Evolutionary conservation across 768 basidiomycete species (phyloP), one percentile per base, ranked within the genome.

Genomic region (Amanita jacksonii): DNA sequence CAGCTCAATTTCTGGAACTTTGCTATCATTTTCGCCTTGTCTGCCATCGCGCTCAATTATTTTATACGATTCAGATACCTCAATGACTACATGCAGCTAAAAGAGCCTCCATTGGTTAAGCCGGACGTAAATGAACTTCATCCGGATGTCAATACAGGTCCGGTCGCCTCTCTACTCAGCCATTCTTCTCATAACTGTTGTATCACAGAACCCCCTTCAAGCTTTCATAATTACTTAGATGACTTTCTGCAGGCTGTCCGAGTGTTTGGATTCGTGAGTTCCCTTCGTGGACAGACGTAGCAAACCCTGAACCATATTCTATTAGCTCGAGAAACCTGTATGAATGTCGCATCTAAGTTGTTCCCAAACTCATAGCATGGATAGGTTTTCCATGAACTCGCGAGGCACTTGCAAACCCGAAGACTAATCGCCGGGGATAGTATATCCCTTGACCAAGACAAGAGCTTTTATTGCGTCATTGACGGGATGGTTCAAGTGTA

Each of bases 401-500:
- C 92, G 1, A 74, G 96, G 42, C 92, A 99, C 64, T 66, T 99
- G 12, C 94, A 98, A 61, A 99, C 96, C 2, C 76, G 91, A 49
- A 71, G 93, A n/a, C 68, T 99, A 16, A 86, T 96, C 41, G 96
- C 96, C 4, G 94, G 96, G 3, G 96, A 99, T 54, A 94, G 86
- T 40, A 73, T 97, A 47, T 84, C 87, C 22, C 73, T 97, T 3
- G 85, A 92, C 52, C 76, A 86, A 56, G 87, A 97, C 65, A 89
- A 89, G 55, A 91, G 83, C 50, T 99, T 99, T 63, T 98, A 97
- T 62, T 97, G 91, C 58, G 94, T 99, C 25, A 84, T 98, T 24
- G 96, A 99, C 59, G 96, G 96, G n/a, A 85, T 76, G 49, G 94
- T 94, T 10, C 90, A 99, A 56, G 90, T 98, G 8, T 96, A 76